Percentiles rank a stretch among this genome's conserved stretches.
Evolutionary conservation across 805 yeast species (phyloP).

Genomic region (Ogataea henricii): DNA sequence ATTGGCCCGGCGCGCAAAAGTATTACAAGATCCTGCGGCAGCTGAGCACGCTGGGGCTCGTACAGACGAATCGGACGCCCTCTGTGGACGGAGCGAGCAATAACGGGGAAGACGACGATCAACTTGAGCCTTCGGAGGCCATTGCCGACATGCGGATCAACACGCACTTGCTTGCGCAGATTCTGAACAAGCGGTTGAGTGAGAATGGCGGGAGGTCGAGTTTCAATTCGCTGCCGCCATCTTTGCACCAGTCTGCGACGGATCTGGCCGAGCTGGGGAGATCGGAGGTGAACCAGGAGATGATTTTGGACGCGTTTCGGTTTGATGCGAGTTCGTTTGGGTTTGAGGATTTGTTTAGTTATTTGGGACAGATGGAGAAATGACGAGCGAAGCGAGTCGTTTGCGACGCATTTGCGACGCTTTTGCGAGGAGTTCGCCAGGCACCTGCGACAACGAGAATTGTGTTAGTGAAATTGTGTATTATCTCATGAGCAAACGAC

Average conservation of each 20-base stretch:
- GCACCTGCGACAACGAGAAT: too few relatives aligned
- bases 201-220: background rate
- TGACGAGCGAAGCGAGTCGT: background rate
- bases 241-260: background rate
- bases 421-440: too few relatives aligned
- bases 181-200: slow-evolving; percentile 29
- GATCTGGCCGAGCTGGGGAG: slow-evolving; percentile 3
- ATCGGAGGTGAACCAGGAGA: slow-evolving; percentile 6
- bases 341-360: slow-evolving; percentile 33
- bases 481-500: too few relatives aligned
- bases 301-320: slow-evolving; percentile 19
- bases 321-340: slow-evolving; percentile 24
- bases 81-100: slow-evolving; percentile 14
- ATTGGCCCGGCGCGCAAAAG: slow-evolving; percentile 33
- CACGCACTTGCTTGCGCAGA: slow-evolving; percentile 33
- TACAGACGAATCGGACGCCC: slow-evolving; percentile 11
- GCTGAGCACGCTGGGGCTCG: slow-evolving; percentile 28
- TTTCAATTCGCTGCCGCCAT: slow-evolving; percentile 1
- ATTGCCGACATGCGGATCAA: slow-evolving; percentile 38
- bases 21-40: slow-evolving; percentile 31
- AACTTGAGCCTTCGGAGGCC: slow-evolving; percentile 40
- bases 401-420: background rate
- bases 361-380: background rate
- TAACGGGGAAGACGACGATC: slow-evolving; percentile 30
- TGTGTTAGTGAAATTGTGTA: too few relatives aligned